Conservation (phyloP, 768 basidiomycete species). For the Chiua virens region DNA sequence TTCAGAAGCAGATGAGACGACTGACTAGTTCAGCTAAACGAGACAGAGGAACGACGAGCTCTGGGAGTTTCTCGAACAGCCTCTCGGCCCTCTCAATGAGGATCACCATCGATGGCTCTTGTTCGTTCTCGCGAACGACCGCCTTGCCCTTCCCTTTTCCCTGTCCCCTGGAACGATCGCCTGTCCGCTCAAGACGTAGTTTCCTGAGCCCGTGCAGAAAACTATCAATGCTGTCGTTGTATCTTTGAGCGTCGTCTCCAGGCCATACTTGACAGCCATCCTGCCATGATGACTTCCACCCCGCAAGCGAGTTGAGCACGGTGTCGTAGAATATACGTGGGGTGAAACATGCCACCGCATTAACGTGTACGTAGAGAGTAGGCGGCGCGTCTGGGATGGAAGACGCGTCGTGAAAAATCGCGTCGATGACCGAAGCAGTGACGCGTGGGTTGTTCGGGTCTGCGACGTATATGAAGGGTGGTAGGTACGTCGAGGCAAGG, state of each 20-base stretch:
- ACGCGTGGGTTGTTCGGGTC: constrained; percentile 39
- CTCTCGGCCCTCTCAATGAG: constrained; percentile 69
- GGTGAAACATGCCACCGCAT: constrained; percentile 61
- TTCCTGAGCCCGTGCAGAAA: constrained; percentile 65
- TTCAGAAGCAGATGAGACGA: background rate
- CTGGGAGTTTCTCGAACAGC: constrained; percentile 59
- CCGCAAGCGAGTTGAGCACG: constrained; percentile 58
- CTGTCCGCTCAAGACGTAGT: constrained; percentile 29
- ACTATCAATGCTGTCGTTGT: constrained; percentile 64
- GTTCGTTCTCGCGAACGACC: constrained; percentile 7
- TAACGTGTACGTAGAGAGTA: constrained; percentile 46
- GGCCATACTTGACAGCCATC: constrained; percentile 63
- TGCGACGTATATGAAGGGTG: no score
- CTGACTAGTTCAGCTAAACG: constrained; percentile 71
- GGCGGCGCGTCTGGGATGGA: constrained; percentile 16
- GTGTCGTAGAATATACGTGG: constrained; percentile 65
- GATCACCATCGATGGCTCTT: constrained; percentile 48
- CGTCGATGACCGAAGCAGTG: constrained; percentile 39
- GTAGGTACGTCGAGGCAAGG: no score
- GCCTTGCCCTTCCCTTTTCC: constrained; percentile 35
- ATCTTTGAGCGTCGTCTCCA: constrained; percentile 40
- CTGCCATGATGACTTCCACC: constrained; percentile 58
- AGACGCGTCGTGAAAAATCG: constrained; percentile 11
- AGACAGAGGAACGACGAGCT: constrained; percentile 67
- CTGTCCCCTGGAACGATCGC: constrained; percentile 16